These are phyloP conservation scores for Rhododendron ferrugineum DNA, from an alignment of 148 eudicot genomes.

Conservation along the genomic window DNA sequence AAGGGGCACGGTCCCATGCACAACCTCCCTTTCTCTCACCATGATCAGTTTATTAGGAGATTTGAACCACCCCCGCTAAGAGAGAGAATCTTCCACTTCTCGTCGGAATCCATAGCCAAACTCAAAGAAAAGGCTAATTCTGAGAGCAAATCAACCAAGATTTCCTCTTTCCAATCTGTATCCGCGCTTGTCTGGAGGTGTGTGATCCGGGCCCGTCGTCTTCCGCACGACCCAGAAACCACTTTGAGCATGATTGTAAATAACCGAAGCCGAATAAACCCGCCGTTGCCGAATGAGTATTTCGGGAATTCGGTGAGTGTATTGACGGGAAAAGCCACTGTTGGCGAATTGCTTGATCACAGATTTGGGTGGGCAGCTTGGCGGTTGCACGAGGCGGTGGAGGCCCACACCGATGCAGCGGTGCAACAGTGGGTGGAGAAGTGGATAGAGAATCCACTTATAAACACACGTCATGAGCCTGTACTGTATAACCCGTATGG, in stretches of 20 bases:
- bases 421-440: slow-evolving; percentile 3
- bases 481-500: slow-evolving; percentile 11
- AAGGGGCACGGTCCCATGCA: slow-evolving; percentile 15
- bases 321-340: neutral
- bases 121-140: slow-evolving; percentile 23
- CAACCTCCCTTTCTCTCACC: slow-evolving; percentile 22
- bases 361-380: neutral
- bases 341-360: neutral
- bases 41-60: slow-evolving; percentile 20
- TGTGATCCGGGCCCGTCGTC: slow-evolving; percentile 5
- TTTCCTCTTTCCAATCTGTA: slow-evolving; percentile 23
- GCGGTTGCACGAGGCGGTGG: neutral
- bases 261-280: slow-evolving; percentile 22
- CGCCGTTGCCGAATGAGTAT: slow-evolving; percentile 17
- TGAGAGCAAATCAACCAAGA: slow-evolving; percentile 5
- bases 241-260: neutral
- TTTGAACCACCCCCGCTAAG: slow-evolving; percentile 9
- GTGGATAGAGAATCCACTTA: slow-evolving; percentile 8
- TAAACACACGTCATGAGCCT: neutral
- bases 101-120: slow-evolving; percentile 12
- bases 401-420: slow-evolving; percentile 1
- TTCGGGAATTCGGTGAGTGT: slow-evolving; percentile 15
- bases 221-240: neutral
- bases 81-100: slow-evolving; percentile 29
- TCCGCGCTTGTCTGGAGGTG: slow-evolving; percentile 24